phyloP scores from a whole-genome alignment of 805 yeast genomes.

The Starmerella apis region DNA sequence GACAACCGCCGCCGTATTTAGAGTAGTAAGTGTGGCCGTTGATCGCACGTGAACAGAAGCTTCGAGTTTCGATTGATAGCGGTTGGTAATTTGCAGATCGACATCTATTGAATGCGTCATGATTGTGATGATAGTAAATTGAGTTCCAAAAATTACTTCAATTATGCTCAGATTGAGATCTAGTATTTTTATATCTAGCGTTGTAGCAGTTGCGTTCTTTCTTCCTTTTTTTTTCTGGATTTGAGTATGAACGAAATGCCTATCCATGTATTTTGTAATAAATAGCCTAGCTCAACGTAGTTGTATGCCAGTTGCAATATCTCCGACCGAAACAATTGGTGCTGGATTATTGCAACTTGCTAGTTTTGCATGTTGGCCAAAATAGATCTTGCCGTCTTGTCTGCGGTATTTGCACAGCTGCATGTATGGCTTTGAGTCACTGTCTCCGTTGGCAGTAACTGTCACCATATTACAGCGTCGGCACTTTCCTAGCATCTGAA shows the following conservation, averaged over 20 bases:
- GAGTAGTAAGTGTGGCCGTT: no score
- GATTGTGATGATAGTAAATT: not conserved
- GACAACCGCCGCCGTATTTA: not conserved
- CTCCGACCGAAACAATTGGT: not conserved
- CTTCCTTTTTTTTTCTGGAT: not conserved
- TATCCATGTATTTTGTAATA: no score
- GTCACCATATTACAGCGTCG: constrained; percentile 41
- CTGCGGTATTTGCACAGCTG: constrained; percentile 33
- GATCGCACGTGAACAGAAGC: not conserved
- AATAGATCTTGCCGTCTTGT: constrained; percentile 33
- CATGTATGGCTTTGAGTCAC: constrained; percentile 31
- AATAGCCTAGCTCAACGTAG: no score
- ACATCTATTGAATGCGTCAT: not conserved
- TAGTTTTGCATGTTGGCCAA: constrained; percentile 31
- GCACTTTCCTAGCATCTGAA: constrained; percentile 30
- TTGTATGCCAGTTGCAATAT: not conserved
- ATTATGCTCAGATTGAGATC: no score
- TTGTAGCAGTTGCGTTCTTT: not conserved
- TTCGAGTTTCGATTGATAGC: not conserved
- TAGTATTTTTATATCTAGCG: not conserved
- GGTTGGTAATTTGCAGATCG: no score
- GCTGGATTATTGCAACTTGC: not conserved
- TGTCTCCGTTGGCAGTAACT: constrained; percentile 32
- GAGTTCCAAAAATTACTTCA: no score
- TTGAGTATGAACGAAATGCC: no score